phyloP scores from a whole-genome alignment of 768 basidiomycete genomes.

The Naganishia antarctica region DNA sequence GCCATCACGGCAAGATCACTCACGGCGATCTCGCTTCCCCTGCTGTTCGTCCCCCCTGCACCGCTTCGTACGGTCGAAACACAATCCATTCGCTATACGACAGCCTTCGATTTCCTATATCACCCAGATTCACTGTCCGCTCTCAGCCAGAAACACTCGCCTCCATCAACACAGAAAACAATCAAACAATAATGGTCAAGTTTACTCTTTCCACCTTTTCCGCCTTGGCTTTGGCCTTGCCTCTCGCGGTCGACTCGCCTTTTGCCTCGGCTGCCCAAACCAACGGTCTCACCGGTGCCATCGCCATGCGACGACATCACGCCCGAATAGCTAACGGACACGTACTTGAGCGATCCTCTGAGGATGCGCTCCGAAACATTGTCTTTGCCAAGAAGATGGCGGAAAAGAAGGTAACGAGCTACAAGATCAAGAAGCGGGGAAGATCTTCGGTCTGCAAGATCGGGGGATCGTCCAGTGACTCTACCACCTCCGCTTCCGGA shows the following conservation, averaged over 20 bases:
- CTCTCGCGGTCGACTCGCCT: conserved; percentile 8
- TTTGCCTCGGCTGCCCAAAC: conserved; percentile 9
- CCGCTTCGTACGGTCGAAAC: too few species aligned
- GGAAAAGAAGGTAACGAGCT: conserved; percentile 1
- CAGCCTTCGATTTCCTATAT: too few species aligned
- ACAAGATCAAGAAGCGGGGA: conserved; percentile 24
- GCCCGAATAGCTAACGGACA: conserved; percentile 21
- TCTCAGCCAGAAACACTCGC: conserved; percentile 5
- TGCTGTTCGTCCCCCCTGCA: too few species aligned
- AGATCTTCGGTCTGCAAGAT: conserved; percentile 18
- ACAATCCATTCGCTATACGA: too few species aligned
- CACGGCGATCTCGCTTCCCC: too few species aligned
- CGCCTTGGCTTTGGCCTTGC: conserved; percentile 16
- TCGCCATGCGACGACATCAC: conserved; percentile 20
- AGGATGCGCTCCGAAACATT: background rate
- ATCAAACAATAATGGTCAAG: conserved; percentile 18
- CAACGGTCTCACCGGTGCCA: background rate
- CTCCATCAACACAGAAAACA: conserved; percentile 2
- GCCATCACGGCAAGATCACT: too few species aligned
- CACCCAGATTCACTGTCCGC: background rate
- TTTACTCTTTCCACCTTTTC: conserved; percentile 13
- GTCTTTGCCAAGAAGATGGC: conserved; percentile 10
- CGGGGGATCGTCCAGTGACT: background rate
- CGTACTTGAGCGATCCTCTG: background rate
- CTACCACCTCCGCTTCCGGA: background rate